Base-by-base conservation (phyloP, 1,284 basidiomycete genomes). In the Salmacisia buchloeana region DNA sequence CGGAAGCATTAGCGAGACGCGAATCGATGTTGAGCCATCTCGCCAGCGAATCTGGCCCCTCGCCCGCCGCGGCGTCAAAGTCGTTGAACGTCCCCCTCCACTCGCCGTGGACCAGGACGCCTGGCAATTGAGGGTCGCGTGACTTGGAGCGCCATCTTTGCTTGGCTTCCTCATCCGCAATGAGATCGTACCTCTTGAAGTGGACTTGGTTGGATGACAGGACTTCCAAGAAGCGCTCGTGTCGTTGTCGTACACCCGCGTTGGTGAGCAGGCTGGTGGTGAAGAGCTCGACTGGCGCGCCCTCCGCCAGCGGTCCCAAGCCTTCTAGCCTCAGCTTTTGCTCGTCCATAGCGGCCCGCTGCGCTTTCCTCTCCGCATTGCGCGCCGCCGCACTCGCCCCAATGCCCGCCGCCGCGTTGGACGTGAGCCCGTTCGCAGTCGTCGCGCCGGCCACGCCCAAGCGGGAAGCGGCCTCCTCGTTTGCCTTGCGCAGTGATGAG, bases 1-100 rank as follows among this genome's bases (percentile, higher is more conserved):
- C 34, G 65, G 36, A 64, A 59, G 35, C 35, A 25, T 29, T 72
- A 60, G 33, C 66, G 62, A 54, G 72, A 66, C 18, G 66, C 72
- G 69, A 56, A 73, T 60, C 45, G 70, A 73, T 25, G 59, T 69
- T 54, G 49, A 54, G 49, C 27, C 25, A 54, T 21, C 64, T 15
- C 25, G 61, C 35, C 41, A 64, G 57, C 5, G 59, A 43, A 12
- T 25, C 62, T 66, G 64, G 35, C 63, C 61, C 41, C 59, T 58
- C 15, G 59, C 27, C 2, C 49, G 54, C 31, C 57, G 41, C 23
- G 62, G 15, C 6, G 57, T 56, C 25, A 52, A 49, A 31, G 58
- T 46, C 21, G 63, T 2, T 12, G 62, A 29, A 54, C 6, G 52
- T 0, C 65, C 61, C 21, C 64, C 67, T 25, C 61, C 66, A 34